Percentiles rank a stretch among this genome's conserved stretches.
phyloP scores from a whole-genome alignment of 2,329 filamentous ascomycete genomes.

The Rutstroemia sp. region DNA sequence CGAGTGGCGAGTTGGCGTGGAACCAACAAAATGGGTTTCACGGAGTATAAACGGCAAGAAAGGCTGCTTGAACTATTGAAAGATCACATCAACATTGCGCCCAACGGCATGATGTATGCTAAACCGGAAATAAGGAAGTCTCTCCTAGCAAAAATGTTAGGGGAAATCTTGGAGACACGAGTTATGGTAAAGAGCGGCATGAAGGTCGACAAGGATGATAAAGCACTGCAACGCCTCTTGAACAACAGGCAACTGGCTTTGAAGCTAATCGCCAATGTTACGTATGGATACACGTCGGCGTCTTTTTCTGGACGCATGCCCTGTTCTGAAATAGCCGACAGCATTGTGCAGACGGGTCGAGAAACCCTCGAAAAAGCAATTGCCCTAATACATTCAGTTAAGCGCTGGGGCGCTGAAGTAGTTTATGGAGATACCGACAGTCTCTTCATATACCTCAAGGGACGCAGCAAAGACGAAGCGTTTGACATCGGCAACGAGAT shows the following conservation, averaged over 20 bases:
- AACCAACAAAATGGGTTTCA: conserved; percentile 89
- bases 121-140: conserved; percentile 83
- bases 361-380: conserved; percentile 94
- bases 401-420: conserved; percentile 87
- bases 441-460: conserved; percentile 83
- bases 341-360: conserved; percentile 90
- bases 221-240: conserved; percentile 72
- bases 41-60: conserved; percentile 71
- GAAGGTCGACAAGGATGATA: conserved; percentile 89
- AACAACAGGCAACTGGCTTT: conserved; percentile 92
- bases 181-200: conserved; percentile 98
- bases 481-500: conserved; percentile 94
- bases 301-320: conserved; percentile 97
- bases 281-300: conserved; percentile 94
- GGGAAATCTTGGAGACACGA: conserved; percentile 89
- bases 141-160: conserved; percentile 89
- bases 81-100: conserved; percentile 83
- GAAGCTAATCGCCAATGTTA: conserved; percentile 97
- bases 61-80: conserved; percentile 70
- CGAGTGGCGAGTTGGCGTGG: conserved; percentile 84
- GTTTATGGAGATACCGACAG: conserved; percentile 98
- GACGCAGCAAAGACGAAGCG: conserved; percentile 77
- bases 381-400: conserved; percentile 80
- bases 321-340: conserved; percentile 95
- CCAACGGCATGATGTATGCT: conserved; percentile 94